Conservation (phyloP, 331 rosid genomes). For the Dryas integrifolia region DNA sequence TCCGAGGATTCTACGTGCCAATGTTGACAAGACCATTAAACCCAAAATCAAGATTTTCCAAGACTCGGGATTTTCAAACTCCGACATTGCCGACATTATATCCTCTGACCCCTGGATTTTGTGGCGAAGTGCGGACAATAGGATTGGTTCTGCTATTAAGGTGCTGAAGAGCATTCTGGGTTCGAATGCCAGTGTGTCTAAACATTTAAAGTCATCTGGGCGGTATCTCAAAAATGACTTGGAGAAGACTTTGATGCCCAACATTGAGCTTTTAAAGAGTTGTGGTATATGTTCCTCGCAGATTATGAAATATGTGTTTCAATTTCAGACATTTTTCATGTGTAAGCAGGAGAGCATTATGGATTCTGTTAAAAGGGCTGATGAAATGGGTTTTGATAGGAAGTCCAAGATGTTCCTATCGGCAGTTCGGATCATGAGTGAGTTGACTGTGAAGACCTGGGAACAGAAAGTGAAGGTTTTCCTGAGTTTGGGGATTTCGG, state of each 20-base stretch:
- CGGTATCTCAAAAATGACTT: conserved; percentile 29
- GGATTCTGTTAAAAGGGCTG: conserved; percentile 25
- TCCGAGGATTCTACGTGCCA: conserved; percentile 27
- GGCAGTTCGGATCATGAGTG: conserved; percentile 33
- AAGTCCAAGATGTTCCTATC: conserved; percentile 29
- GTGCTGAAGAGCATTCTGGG: conserved; percentile 33
- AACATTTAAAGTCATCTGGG: conserved; percentile 22
- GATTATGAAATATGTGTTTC: conserved; percentile 16
- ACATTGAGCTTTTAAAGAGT: conserved; percentile 27
- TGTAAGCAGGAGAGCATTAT: conserved; percentile 26
- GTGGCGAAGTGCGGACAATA: conserved; percentile 6
- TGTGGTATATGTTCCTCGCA: conserved; percentile 26
- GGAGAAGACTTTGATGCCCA: conserved; percentile 35
- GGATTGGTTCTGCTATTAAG: conserved; percentile 19
- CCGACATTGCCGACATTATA: conserved; percentile 34
- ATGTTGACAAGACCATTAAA: conserved; percentile 20
- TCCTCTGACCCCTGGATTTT: conserved; percentile 34
- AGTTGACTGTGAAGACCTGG: conserved; percentile 34
- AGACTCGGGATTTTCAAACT: conserved; percentile 28
- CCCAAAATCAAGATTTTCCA: conserved; percentile 41
- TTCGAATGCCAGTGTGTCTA: conserved; percentile 21
- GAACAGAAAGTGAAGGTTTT: conserved; percentile 35
- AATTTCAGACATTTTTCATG: conserved; percentile 29
- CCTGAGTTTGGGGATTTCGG: conserved; percentile 26
- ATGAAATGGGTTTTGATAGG: conserved; percentile 35